Conservation (phyloP, 1,139 yeast species). For the Hyphopichia burtonii region DNA sequence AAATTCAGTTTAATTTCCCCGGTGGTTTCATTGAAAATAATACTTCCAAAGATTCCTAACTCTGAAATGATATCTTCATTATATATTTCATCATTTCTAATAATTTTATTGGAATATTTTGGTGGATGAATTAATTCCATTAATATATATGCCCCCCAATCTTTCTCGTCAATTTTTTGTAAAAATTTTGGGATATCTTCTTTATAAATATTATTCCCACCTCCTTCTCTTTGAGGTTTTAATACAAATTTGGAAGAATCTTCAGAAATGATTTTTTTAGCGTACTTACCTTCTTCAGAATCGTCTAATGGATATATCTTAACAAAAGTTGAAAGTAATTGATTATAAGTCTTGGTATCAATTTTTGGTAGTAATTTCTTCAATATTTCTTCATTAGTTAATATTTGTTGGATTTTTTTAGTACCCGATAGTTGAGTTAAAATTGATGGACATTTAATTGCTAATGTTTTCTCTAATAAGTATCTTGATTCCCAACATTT, state of each 20-base stretch:
- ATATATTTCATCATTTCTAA: conserved; percentile 62
- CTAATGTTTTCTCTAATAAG: conserved; percentile 66
- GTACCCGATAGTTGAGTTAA: conserved; percentile 90
- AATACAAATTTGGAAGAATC: conserved; percentile 72
- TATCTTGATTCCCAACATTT: conserved; percentile 77
- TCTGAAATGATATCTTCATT: conserved; percentile 80
- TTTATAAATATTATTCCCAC: conserved; percentile 89
- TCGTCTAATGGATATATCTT: conserved; percentile 82
- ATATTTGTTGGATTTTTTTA: conserved; percentile 86
- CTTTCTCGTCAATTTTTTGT: conserved; percentile 55
- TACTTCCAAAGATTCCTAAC: conserved; percentile 85
- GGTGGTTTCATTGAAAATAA: conserved; percentile 64
- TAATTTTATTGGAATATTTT: conserved; percentile 60
- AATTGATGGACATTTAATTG: conserved; percentile 89
- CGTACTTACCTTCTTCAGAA: conserved; percentile 59
- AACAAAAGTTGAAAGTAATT: conserved; percentile 67
- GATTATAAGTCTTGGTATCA: conserved; percentile 21
- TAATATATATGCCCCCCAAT: conserved; percentile 88
- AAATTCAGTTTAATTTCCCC: conserved; percentile 62
- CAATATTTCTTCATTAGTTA: conserved; percentile 57
- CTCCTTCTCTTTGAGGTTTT: conserved; percentile 97
- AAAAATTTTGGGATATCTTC: conserved; percentile 77
- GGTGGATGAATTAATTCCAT: conserved; percentile 92
- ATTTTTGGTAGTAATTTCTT: conserved; percentile 42
- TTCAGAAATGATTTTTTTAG: conserved; percentile 66